A percentile compares a stretch with the other conserved stretches of the same genome.
These are phyloP conservation scores for Leccinum sublutescens DNA, from an alignment of 768 basidiomycete species.

Conservation along the genomic window DNA sequence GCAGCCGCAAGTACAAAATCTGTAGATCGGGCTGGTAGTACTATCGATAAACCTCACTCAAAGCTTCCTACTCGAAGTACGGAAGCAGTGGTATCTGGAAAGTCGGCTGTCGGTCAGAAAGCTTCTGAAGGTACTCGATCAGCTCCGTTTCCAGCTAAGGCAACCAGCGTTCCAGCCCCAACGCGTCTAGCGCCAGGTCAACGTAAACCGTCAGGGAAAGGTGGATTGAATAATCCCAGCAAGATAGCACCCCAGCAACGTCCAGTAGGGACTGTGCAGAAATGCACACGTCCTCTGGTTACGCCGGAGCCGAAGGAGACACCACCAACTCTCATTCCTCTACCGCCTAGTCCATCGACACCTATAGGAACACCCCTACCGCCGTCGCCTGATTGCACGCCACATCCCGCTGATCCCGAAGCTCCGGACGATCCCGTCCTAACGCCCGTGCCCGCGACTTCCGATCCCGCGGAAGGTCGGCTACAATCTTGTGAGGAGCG, in stretches of 20 bases:
- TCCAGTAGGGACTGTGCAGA: conserved; percentile 5
- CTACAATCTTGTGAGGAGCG: conserved; percentile 2
- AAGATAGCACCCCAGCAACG: conserved; percentile 8
- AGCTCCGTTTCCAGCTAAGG: conserved; percentile 10
- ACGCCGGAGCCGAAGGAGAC: conserved; percentile 14
- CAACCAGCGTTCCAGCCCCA: not conserved
- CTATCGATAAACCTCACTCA: conserved; percentile 4
- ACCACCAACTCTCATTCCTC: conserved; percentile 17
- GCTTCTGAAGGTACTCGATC: conserved; percentile 4
- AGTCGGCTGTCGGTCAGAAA: conserved; percentile 9
- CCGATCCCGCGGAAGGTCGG: not conserved
- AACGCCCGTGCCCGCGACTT: not conserved
- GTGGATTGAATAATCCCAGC: conserved; percentile 5
- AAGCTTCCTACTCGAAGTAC: conserved; percentile 12
- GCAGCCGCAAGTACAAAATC: not conserved
- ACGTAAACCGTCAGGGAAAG: conserved; percentile 13
- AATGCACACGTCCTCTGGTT: conserved; percentile 12
- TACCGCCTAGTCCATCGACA: conserved; percentile 22
- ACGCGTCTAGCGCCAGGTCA: not conserved
- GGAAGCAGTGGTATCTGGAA: conserved; percentile 5
- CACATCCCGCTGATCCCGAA: conserved; percentile 2
- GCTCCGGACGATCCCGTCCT: conserved; percentile 4
- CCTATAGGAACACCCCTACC: conserved; percentile 23
- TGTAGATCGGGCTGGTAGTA: not conserved
- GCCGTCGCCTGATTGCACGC: conserved; percentile 15